Evolutionary conservation across 148 eudicot genomes (phyloP).

Genomic region (Diospyros kaki): DNA sequence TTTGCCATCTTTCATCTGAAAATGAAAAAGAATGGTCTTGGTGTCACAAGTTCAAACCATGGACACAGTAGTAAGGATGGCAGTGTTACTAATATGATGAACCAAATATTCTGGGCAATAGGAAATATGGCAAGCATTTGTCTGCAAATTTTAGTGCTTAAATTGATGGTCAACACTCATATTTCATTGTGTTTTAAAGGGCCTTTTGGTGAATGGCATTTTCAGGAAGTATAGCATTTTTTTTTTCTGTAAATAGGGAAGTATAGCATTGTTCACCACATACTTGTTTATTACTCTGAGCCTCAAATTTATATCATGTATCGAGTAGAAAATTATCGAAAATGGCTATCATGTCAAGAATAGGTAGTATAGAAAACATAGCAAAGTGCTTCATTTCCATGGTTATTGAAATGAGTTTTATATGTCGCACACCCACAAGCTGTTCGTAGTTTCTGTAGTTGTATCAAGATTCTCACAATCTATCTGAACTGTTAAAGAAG

Average conservation of each 20-base stretch:
- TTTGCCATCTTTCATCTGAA: background rate
- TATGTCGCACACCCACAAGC: background rate
- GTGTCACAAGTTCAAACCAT: too few relatives aligned
- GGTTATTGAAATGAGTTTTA: background rate
- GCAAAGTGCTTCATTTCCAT: background rate
- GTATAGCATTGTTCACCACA: background rate
- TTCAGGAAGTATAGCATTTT: background rate
- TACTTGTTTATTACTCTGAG: background rate
- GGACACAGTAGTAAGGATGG: too few relatives aligned
- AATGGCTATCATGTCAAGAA: background rate
- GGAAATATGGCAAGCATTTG: background rate
- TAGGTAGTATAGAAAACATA: background rate
- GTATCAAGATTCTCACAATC: background rate
- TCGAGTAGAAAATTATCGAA: background rate
- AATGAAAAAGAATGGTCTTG: background rate
- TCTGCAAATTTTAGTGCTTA: background rate
- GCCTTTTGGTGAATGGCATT: too few relatives aligned
- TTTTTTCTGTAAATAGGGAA: too few relatives aligned
- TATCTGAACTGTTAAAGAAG: background rate
- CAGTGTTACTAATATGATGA: background rate
- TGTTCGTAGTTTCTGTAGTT: background rate
- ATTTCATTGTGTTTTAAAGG: background rate
- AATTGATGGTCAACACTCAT: background rate
- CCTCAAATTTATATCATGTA: background rate
- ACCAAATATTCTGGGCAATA: background rate